Evolutionary conservation across 345 rosid genomes (phyloP).

Genomic region (Salix exigua): DNA sequence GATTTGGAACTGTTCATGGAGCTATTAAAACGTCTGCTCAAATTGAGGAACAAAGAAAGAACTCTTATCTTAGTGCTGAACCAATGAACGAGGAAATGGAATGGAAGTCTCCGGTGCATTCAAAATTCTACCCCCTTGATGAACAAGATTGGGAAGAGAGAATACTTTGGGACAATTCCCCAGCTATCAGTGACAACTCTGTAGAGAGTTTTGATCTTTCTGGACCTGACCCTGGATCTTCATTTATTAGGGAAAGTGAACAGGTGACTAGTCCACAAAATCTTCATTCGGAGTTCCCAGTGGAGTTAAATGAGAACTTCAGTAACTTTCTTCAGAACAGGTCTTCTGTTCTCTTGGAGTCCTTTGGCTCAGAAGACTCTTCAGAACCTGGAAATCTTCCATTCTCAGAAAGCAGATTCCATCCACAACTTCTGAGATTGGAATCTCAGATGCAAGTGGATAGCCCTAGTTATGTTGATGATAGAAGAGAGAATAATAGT

Average conservation of each 20-base stretch:
- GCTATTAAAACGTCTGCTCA: slow-evolving; percentile 29
- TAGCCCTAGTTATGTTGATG: slow-evolving; percentile 23
- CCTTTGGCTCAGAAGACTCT: slow-evolving; percentile 45
- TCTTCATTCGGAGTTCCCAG: slow-evolving; percentile 26
- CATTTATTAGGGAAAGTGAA: slow-evolving; percentile 35
- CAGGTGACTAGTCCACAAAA: slow-evolving; percentile 22
- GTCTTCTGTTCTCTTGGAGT: slow-evolving; percentile 47
- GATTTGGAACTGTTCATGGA: slow-evolving; percentile 34
- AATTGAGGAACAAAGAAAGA: slow-evolving; percentile 32
- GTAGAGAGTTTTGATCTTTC: slow-evolving; percentile 37
- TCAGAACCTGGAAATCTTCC: slow-evolving; percentile 20
- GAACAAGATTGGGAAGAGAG: slow-evolving; percentile 90
- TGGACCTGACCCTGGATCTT: slow-evolving; percentile 34
- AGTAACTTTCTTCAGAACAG: slow-evolving; percentile 23
- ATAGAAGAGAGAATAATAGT: slow-evolving; percentile 18
- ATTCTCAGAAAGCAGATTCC: slow-evolving; percentile 37
- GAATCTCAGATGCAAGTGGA: slow-evolving; percentile 51
- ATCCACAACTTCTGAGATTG: slow-evolving; percentile 90
- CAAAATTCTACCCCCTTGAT: slow-evolving; percentile 63
- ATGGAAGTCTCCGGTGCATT: slow-evolving; percentile 48
- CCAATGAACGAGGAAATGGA: slow-evolving; percentile 57
- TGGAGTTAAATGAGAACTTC: slow-evolving; percentile 33
- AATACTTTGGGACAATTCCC: slow-evolving; percentile 76
- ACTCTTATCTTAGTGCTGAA: slow-evolving; percentile 55
- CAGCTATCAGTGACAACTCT: slow-evolving; percentile 42